Evolutionary conservation across 2,329 filamentous ascomycete genomes (phyloP).

Genomic region (Alternaria dauci): DNA sequence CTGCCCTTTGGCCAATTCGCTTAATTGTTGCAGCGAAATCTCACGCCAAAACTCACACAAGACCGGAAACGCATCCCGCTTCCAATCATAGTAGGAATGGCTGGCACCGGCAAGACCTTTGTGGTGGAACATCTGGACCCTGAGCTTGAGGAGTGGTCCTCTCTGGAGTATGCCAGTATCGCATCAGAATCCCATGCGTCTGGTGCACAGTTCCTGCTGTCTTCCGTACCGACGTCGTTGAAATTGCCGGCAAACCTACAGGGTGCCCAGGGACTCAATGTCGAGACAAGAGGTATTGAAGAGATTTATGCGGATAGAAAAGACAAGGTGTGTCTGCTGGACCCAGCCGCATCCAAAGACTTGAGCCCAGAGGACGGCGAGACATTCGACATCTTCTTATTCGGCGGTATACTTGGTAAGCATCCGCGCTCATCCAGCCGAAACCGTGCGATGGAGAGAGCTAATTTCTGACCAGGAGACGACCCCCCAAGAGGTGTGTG

Average conservation of each 20-base stretch:
- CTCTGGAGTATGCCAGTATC: constrained; percentile 90
- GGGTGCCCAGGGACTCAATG: constrained; percentile 68
- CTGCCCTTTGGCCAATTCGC: constrained; percentile 9
- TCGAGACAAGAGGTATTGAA: constrained; percentile 82
- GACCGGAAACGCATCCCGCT: constrained; percentile 24
- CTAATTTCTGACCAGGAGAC: constrained; percentile 69
- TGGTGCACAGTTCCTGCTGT: constrained; percentile 78
- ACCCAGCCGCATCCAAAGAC: constrained; percentile 83
- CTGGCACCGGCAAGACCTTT: constrained; percentile 70
- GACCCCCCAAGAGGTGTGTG: constrained; percentile 86
- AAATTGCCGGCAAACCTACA: constrained; percentile 67
- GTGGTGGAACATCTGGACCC: constrained; percentile 97
- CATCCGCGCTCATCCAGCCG: constrained; percentile 1
- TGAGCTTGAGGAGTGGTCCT: constrained; percentile 92
- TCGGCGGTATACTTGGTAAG: constrained; percentile 92
- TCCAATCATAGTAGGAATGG: constrained; percentile 34
- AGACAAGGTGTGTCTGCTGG: constrained; percentile 83
- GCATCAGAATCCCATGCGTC: constrained; percentile 77
- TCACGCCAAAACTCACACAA: constrained; percentile 12
- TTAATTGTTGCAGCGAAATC: constrained; percentile 8
- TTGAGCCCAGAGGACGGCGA: constrained; percentile 83
- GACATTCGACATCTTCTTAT: constrained; percentile 88
- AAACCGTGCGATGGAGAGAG: neutral
- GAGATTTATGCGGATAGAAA: constrained; percentile 78
- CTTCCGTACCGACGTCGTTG: constrained; percentile 76